Evolutionary conservation across 495 filamentous ascomycete genomes (phyloP), one percentile per base, ranked within the genome.

Genomic region (Jackrogersella minutella): DNA sequence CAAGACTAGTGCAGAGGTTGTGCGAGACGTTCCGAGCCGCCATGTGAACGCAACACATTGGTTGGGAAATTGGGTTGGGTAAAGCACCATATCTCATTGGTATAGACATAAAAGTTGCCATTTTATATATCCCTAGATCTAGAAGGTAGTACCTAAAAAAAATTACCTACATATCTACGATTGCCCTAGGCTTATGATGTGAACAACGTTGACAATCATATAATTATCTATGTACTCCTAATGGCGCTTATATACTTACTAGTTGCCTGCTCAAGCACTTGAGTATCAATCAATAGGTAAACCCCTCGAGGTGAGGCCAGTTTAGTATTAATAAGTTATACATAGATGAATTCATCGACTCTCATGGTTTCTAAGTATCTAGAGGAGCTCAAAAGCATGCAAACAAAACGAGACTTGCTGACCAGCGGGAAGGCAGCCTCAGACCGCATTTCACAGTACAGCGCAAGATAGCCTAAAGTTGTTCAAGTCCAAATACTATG

Each of bases 1-100:
- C 94, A 0, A 80, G 82, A 6, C 81, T 97, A 1, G 81, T 96
- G 4, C 68, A 84, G 62, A 79, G 91, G 17, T 79, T 97, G 8
- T 80, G 93, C 4, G 87, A 89, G 58, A 80, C 80, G 0, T 96
- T 91, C 70, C 65, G 61, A 41, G 5, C 47, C 5, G 36, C 19
- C n/a, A n/a, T n/a, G n/a, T n/a, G n/a, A n/a, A n/a, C n/a, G n/a
- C n/a, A n/a, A n/a, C n/a, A n/a, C n/a, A n/a, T n/a, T n/a, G n/a
- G n/a, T n/a, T n/a, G n/a, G n/a, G n/a, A n/a, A n/a, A n/a, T n/a
- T n/a, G 80, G 86, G 87, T 54, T 97, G 93, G 93, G 91, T 96
- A 3, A 91, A 91, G 82, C 44, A 49, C 26, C 44, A 49, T 2
- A 49, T 49, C 22, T 49, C 44, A 13, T 49, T 30, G 24, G 26